Evolutionary conservation across 1,284 basidiomycete species (phyloP), one percentile per base, ranked within the genome.

Genomic region (Irpex sp.): DNA sequence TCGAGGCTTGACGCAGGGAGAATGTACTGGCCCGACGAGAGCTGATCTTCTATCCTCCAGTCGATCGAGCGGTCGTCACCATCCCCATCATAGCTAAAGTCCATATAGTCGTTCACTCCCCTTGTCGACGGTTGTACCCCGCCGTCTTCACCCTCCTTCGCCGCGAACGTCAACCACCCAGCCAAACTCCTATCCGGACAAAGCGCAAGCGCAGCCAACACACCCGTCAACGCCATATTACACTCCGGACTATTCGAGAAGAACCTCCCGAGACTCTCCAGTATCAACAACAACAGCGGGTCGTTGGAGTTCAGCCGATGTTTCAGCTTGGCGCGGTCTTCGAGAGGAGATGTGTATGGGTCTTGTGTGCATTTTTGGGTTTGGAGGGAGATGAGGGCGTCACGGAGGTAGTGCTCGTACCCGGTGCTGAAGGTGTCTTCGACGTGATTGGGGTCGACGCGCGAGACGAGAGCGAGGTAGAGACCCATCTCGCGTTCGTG

Each of bases 221-320:
- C 85, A 7, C 93, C 94, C 0, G 94, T 97, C 65, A 98, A 76
- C 0, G 93, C 91, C 62, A 98, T 85, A 73, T 98, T 98, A 72
- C 85, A 85, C 68, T 96, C 92, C 1, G 96, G 89, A 0, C 89
- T 83, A 64, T 96, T 93, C 4, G 85, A 85, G 75, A 98, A 94
- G 81, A 97, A 97, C 61, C 79, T 81, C 44, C 89, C 79, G 8
- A 97, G 76, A 15, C 83, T 83, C 55, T 89, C 85, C 44, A 98
- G 82, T 17, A 97, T 73, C 36, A 85, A 76, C 3, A 87, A 85
- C 17, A 97, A 77, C 8, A 96, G 79, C 0, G 90, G 85, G 71
- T 97, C 96, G 64, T 87, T 87, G 47, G 89, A 83, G 66, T 89
- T 88, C n/a, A 97, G 77, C 5, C 85, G 81, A 71, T 96, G 92